These are phyloP conservation scores for Poa annua DNA, from an alignment of 176 grass and related monocot species.

Conservation along the genomic window DNA sequence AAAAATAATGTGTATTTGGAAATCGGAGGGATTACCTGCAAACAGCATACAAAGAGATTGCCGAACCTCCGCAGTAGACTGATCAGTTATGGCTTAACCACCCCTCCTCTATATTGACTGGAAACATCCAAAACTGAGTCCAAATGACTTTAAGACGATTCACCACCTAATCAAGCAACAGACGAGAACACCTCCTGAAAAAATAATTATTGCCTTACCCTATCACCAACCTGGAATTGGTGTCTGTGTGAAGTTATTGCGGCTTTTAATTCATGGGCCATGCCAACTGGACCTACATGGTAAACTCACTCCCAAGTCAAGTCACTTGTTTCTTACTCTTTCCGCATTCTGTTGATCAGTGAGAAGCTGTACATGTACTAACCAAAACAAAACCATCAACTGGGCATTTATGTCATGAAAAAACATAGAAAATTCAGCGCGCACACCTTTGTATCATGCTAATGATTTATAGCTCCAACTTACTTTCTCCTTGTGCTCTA, in stretches of 20 bases:
- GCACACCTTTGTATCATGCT: slow-evolving; percentile 37
- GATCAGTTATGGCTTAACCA: background rate
- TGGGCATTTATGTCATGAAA: slow-evolving; percentile 51
- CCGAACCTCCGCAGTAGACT: background rate
- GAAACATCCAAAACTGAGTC: slow-evolving; percentile 28
- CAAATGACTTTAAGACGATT: slow-evolving; percentile 36
- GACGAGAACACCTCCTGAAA: slow-evolving; percentile 12
- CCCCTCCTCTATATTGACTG: background rate
- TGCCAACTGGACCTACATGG: slow-evolving; percentile 42
- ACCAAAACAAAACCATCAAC: slow-evolving; percentile 32
- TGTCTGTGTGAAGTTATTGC: slow-evolving; percentile 48
- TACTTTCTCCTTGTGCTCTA: slow-evolving; percentile 45
- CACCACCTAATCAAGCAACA: slow-evolving; percentile 22
- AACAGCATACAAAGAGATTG: slow-evolving; percentile 12
- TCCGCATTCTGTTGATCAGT: slow-evolving; percentile 27
- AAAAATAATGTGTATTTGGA: no score
- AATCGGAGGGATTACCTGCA: background rate
- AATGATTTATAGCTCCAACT: slow-evolving; percentile 37
- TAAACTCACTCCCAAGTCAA: slow-evolving; percentile 46
- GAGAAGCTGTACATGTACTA: slow-evolving; percentile 37
- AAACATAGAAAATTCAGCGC: slow-evolving; percentile 42
- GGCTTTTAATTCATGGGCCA: slow-evolving; percentile 53
- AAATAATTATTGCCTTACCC: slow-evolving; percentile 30
- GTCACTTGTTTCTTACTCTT: slow-evolving; percentile 40
- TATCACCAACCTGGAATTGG: slow-evolving; percentile 58